Base-by-base conservation (phyloP, 805 yeast species). In the Saccharomycopsis schoenii region DNA sequence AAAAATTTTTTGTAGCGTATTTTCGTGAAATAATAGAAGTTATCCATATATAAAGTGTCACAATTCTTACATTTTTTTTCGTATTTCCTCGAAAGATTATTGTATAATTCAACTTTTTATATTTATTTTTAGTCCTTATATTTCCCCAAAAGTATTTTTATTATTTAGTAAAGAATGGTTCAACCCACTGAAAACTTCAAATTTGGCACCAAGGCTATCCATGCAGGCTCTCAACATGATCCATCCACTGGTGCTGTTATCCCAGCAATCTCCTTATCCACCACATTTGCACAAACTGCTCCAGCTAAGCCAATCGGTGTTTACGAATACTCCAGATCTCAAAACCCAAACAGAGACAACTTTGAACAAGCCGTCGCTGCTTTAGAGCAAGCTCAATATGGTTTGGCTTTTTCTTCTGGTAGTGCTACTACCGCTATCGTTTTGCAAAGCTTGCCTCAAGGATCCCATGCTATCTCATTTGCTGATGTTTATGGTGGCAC, bases 401-500 rank as follows among this genome's bases (percentile, higher is more conserved):
- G 88, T 34, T 73, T 89, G 63, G 96, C 93, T 17, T 85, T 88
- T 71, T 75, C 88, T 42, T 87, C 96, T n/a, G 96, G 96, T 58
- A 85, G 91, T 58, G 96, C 96, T 57, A 80, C 89, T 64, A 88
- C 96, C 54, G 89, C 94, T 29, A 80, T 85, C 67, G 77, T 89
- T 54, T 75, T 88, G 68, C 96, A 89, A 73, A 80, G 87, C 39
- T 76, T 89, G 68, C 84, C 88, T 54, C 80, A 82, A 65, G 86
- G 85, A 56, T 78, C 88, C 51, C 94, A 89, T 70, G 86, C 87
- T 51, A 77, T 89, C 57, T 84, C 90, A 56, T 84, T 88, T 68
- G 91, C 88, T 67, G 96, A 89, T 69, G 96, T 89, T 56, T 89
- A 89, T 73, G 96, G 96, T 64, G 96, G 96, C 68, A 89, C 96